Percentiles rank a stretch among this genome's conserved stretches.
phyloP scores from a whole-genome alignment of 1,139 yeast species.

The Geotrichum citri-aurantii region DNA sequence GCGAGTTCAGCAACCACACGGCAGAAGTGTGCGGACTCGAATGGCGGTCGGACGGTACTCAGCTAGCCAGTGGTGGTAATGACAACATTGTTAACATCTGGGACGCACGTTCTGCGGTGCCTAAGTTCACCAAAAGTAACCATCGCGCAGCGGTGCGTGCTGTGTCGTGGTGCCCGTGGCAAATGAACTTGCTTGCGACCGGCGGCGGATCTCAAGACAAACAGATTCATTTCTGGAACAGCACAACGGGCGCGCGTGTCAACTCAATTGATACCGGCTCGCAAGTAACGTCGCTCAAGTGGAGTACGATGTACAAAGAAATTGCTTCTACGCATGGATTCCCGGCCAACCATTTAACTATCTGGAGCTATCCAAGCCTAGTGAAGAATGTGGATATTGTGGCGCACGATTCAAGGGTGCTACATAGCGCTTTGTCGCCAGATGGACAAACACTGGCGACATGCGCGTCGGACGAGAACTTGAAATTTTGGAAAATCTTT shows the following conservation, averaged over 20 bases:
- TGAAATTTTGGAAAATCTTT: constrained; percentile 91
- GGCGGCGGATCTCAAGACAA: constrained; percentile 96
- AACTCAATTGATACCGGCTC: constrained; percentile 89
- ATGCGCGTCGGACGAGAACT: constrained; percentile 93
- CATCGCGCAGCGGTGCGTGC: constrained; percentile 97
- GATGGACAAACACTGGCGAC: constrained; percentile 89
- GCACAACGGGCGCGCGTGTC: constrained; percentile 81
- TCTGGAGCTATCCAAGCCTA: constrained; percentile 81
- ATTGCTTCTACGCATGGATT: constrained; percentile 92
- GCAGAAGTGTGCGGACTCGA: constrained; percentile 94
- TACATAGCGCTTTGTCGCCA: constrained; percentile 80
- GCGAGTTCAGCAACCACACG: constrained; percentile 56
- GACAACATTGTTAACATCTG: constrained; percentile 91
- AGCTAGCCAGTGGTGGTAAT: constrained; percentile 89
- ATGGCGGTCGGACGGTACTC: constrained; percentile 79
- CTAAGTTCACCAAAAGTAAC: constrained; percentile 68
- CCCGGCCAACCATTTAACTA: constrained; percentile 78
- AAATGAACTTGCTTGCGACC: constrained; percentile 74
- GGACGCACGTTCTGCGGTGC: constrained; percentile 78
- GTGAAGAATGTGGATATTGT: constrained; percentile 84
- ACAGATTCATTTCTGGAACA: constrained; percentile 91
- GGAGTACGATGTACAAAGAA: constrained; percentile 82
- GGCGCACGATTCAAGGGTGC: constrained; percentile 88
- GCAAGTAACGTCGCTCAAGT: constrained; percentile 84
- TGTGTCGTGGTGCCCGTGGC: constrained; percentile 91